These are phyloP conservation scores for Arctium lappa DNA, from an alignment of 129 eudicot species.

Conservation along the genomic window DNA sequence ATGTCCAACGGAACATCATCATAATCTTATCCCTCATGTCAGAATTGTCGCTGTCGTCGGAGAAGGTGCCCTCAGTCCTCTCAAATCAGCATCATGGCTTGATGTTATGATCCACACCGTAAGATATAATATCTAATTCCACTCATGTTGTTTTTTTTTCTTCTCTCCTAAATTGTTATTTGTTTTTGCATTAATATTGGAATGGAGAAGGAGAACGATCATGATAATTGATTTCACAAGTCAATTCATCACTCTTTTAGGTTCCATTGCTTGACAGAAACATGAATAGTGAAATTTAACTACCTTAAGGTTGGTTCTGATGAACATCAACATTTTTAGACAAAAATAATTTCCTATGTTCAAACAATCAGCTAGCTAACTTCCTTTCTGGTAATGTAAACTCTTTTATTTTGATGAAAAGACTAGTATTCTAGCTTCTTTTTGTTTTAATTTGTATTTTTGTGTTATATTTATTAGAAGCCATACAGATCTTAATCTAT, in stretches of 20 bases:
- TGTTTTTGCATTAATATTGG: not conserved
- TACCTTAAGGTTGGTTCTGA: not conserved
- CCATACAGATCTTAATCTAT: not conserved
- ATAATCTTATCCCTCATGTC: constrained; percentile 23
- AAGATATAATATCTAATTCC: constrained; percentile 11
- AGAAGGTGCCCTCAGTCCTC: constrained; percentile 79
- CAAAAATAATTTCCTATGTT: too few species aligned
- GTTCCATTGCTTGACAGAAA: not conserved
- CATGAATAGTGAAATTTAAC: not conserved
- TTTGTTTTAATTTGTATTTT: not conserved
- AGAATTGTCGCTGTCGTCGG: constrained; percentile 75
- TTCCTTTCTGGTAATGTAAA: not conserved
- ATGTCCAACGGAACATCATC: constrained; percentile 21
- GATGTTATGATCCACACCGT: constrained; percentile 91
- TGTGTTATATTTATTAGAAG: not conserved
- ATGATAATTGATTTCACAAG: not conserved
- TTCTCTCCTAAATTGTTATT: not conserved
- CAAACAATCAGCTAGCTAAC: not conserved
- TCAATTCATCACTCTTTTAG: not conserved
- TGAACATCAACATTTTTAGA: not conserved
- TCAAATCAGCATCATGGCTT: constrained; percentile 79
- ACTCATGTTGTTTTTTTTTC: not conserved
- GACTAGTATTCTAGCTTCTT: not conserved
- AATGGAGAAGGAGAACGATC: not conserved
- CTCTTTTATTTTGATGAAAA: not conserved